phyloP scores from a whole-genome alignment of 2,329 filamentous ascomycete genomes.

The Fusarium camptoceras region DNA sequence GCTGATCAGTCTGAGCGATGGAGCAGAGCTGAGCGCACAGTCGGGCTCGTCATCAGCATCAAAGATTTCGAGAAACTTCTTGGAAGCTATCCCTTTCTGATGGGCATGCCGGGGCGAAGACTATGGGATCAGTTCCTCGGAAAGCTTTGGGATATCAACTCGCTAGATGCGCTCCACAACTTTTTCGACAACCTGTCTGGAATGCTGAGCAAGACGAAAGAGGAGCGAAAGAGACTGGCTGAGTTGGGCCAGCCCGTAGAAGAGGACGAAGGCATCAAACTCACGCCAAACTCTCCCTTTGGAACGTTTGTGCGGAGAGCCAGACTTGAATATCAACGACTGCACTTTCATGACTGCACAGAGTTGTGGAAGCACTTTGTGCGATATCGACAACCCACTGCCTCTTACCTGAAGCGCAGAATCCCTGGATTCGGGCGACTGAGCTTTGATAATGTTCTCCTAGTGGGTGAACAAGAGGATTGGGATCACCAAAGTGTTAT shows the following conservation, averaged over 20 bases:
- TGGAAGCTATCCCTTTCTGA: slow-evolving; percentile 61
- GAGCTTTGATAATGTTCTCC: slow-evolving; percentile 68
- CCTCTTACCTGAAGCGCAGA: slow-evolving; percentile 72
- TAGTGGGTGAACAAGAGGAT: slow-evolving; percentile 62
- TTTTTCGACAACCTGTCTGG: slow-evolving; percentile 74
- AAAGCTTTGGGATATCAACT: slow-evolving; percentile 86
- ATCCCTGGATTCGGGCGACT: slow-evolving; percentile 68
- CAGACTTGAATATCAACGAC: slow-evolving; percentile 80
- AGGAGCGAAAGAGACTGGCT: slow-evolving; percentile 67
- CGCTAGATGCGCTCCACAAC: slow-evolving; percentile 80
- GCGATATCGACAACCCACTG: slow-evolving; percentile 81
- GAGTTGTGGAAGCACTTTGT: slow-evolving; percentile 87
- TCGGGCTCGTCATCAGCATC: slow-evolving; percentile 66
- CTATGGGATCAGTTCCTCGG: slow-evolving; percentile 89
- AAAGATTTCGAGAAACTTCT: slow-evolving; percentile 71
- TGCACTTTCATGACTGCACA: slow-evolving; percentile 83
- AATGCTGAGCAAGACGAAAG: slow-evolving; percentile 71
- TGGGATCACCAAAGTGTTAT: slow-evolving; percentile 60
- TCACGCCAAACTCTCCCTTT: slow-evolving; percentile 81
- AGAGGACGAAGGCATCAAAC: slow-evolving; percentile 66
- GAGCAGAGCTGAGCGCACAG: slow-evolving; percentile 61
- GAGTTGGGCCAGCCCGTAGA: slow-evolving; percentile 59
- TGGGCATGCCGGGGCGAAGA: slow-evolving; percentile 77
- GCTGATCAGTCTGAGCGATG: slow-evolving; percentile 54
- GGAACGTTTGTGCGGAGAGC: slow-evolving; percentile 83